Evolutionary conservation across 441 rosid species (phyloP).

Genomic region (Pelargonium cotyledonis): DNA sequence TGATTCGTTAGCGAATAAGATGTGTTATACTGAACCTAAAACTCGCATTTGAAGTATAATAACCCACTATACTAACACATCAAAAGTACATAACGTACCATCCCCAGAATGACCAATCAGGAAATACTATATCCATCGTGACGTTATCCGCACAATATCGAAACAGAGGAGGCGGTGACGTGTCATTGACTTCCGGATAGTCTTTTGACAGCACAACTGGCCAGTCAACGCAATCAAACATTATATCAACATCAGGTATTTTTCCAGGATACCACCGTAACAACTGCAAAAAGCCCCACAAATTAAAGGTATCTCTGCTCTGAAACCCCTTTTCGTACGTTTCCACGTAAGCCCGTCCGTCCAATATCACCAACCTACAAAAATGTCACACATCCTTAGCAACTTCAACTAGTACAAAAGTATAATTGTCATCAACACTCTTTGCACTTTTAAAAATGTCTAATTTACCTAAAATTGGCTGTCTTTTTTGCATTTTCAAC

Average conservation of each 20-base stretch:
- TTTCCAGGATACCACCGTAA: constrained; percentile 47
- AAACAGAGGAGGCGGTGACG: constrained; percentile 44
- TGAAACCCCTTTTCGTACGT: constrained; percentile 47
- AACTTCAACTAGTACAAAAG: too few relatives aligned
- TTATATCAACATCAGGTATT: constrained; percentile 68
- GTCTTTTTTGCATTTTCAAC: constrained; percentile 43
- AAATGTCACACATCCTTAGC: not conserved
- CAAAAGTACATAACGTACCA: constrained; percentile 21
- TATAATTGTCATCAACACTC: too few relatives aligned
- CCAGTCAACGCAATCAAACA: constrained; percentile 65
- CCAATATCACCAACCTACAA: constrained; percentile 30
- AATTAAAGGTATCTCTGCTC: constrained; percentile 53
- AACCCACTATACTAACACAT: too few relatives aligned
- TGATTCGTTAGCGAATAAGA: too few relatives aligned
- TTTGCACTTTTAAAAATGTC: not conserved
- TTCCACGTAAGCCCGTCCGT: constrained; percentile 51
- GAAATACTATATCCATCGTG: constrained; percentile 62
- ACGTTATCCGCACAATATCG: constrained; percentile 52
- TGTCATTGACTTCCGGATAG: not conserved
- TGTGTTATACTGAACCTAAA: too few relatives aligned
- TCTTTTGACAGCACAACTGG: constrained; percentile 24
- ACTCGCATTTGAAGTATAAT: too few relatives aligned
- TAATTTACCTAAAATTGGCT: constrained; percentile 44
- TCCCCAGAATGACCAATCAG: constrained; percentile 88
- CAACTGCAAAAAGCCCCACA: constrained; percentile 72